Evolutionary conservation across 441 rosid species (phyloP), one percentile per base, ranked within the genome.

Genomic region (Heliophila coronopifolia): DNA sequence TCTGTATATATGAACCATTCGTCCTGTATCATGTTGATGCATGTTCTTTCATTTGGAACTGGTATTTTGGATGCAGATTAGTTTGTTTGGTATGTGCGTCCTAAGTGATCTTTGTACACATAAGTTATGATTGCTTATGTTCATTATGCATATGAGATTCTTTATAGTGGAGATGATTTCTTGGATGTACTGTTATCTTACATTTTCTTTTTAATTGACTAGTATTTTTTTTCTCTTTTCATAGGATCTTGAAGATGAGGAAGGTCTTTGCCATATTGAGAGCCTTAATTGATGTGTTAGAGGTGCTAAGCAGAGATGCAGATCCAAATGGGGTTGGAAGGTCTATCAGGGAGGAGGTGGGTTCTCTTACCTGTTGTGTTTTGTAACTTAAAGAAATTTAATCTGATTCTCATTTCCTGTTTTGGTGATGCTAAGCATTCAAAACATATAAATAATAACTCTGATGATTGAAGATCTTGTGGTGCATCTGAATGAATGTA

Each of bases 201-300:
- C 3, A 36, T 46, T 54, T 16, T 8, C 24, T 24, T 20, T 55
- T 60, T 42, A 25, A 39, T 22, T 52, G 34, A 49, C 27, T 38
- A 16, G 9, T 51, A 6, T 23, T 38, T 30, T 52, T 11, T 38
- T 37, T 10, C 31, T 44, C 28, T 52, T 47, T 27, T 54, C 28
- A 16, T 47, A 68, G 73, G 57, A 62, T 68, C 28, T 65, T 73
- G 20, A 75, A 77, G 73, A 89, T 74, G 95, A 86, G 75, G 73
- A 93, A 84, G 75, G 79, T 86, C 15, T 77, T 93, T 59, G 78
- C 93, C 57, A 93, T 84, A 35, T 61, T 86, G 75, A 82, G 81
- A 77, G 99, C 96, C 61, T 73, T 93, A 54, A 70, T 79, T 11
- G 95, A 93, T 57, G 97, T 93, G 49, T 76, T 93, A 89, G 97